Percentiles rank a stretch among this genome's conserved stretches.
phyloP scores from a whole-genome alignment of 208 protist genomes.

The Phytomonas serpens region DNA sequence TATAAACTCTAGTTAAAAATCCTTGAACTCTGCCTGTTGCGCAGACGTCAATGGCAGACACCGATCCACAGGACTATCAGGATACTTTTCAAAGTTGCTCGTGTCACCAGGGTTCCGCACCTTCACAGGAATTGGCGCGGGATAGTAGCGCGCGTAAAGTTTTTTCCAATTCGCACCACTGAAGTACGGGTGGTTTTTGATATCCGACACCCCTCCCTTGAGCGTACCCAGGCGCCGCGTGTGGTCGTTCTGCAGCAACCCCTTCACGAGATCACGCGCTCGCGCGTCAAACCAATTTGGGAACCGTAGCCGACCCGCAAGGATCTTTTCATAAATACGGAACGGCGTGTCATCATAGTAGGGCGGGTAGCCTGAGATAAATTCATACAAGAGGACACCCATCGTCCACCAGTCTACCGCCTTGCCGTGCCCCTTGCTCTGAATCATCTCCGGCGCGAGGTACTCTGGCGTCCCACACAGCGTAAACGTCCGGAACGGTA shows the following conservation, averaged over 20 bases:
- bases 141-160: conserved; percentile 69
- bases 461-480: conserved; percentile 87
- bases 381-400: conserved; percentile 94
- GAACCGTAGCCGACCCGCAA: conserved; percentile 72
- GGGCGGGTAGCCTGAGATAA: conserved; percentile 89
- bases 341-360: conserved; percentile 90
- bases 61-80: conserved; percentile 70
- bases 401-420: conserved; percentile 97
- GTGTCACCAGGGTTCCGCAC: conserved; percentile 71
- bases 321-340: conserved; percentile 87
- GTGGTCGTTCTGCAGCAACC: conserved; percentile 82
- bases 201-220: conserved; percentile 83
- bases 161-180: conserved; percentile 90
- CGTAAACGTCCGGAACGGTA: conserved; percentile 74
- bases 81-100: conserved; percentile 86
- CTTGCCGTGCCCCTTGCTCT: conserved; percentile 90
- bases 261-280: conserved; percentile 76
- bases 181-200: conserved; percentile 95
- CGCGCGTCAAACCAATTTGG: conserved; percentile 78
- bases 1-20: conserved; percentile 28
- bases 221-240: conserved; percentile 85
- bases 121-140: conserved; percentile 75
- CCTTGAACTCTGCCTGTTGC: conserved; percentile 81
- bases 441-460: conserved; percentile 91
- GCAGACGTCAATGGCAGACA: conserved; percentile 40